phyloP scores from a whole-genome alignment of 805 yeast species.

The Debaryomyces hansenii region DNA sequence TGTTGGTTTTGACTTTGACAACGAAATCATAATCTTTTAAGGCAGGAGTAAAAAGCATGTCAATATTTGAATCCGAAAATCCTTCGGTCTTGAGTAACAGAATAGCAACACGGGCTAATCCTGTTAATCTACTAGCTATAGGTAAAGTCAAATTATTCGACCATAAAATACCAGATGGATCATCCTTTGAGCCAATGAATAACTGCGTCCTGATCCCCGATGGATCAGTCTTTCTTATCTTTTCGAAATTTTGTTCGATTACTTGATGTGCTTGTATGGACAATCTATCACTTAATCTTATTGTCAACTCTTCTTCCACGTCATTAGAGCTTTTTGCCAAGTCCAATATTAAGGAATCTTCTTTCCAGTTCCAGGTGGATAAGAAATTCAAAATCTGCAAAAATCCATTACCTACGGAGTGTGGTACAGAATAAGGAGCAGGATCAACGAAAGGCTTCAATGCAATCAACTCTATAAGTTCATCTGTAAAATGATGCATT shows the following conservation, averaged over 20 bases:
- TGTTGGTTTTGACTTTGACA: conserved; percentile 52
- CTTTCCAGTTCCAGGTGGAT: conserved; percentile 93
- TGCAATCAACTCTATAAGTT: conserved; percentile 78
- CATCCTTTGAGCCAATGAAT: conserved; percentile 80
- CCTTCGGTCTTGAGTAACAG: conserved; percentile 52
- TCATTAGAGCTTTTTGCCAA: conserved; percentile 46
- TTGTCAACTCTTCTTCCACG: conserved; percentile 27
- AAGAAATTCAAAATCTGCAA: conserved; percentile 68
- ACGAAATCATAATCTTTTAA: conserved; percentile 82
- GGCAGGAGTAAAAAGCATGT: conserved; percentile 75
- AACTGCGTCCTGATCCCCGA: conserved; percentile 74
- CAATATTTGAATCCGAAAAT: conserved; percentile 37
- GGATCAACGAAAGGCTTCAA: conserved; percentile 84
- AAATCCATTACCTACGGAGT: conserved; percentile 79
- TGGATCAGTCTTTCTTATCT: conserved; percentile 76
- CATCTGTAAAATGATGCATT: conserved; percentile 70
- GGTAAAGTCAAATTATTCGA: conserved; percentile 64
- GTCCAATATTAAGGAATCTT: conserved; percentile 79
- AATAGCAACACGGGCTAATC: conserved; percentile 75
- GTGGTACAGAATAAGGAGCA: conserved; percentile 80
- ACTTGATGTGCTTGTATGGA: conserved; percentile 61
- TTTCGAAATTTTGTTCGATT: conserved; percentile 63
- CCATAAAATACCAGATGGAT: conserved; percentile 87
- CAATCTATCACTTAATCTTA: conserved; percentile 58
- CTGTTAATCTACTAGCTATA: conserved; percentile 84